These are phyloP conservation scores for Physcomitrium patens DNA, from an alignment of 225 moss, liverwort and hornwort genomes.

Conservation along the genomic window DNA sequence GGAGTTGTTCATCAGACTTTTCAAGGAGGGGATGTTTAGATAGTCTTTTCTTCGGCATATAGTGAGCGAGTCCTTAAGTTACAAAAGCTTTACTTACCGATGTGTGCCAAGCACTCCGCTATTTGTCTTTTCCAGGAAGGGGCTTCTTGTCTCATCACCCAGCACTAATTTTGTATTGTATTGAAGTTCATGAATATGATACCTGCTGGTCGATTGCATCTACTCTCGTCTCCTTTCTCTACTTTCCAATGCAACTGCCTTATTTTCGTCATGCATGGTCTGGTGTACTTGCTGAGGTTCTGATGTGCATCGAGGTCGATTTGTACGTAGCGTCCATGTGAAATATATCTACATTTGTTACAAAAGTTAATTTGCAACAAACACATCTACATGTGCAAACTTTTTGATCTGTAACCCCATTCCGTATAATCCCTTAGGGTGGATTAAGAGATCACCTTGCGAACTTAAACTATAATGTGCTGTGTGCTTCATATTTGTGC, in stretches of 20 bases:
- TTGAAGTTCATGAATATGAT: constrained; percentile 22
- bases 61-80: neutral
- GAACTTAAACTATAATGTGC: too few species aligned
- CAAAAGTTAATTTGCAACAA: too few species aligned
- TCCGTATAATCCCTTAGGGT: too few species aligned
- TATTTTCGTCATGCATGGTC: neutral
- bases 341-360: too few species aligned
- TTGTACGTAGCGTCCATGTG: neutral
- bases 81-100: constrained; percentile 1
- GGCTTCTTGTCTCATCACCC: constrained; percentile 19
- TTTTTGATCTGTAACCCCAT: too few species aligned
- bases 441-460: too few species aligned
- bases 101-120: constrained; percentile 18
- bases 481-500: too few species aligned
- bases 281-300: neutral
- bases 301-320: neutral
- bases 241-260: neutral
- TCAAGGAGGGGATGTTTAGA: constrained; percentile 22
- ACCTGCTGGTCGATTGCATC: constrained; percentile 17
- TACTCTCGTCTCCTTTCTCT: neutral
- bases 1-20: neutral
- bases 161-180: constrained; percentile 48
- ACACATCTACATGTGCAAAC: too few species aligned
- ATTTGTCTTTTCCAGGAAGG: constrained; percentile 9
- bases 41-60: constrained; percentile 20